Evolutionary conservation across 1,284 basidiomycete genomes (phyloP).

Genomic region (Cryptococcus sp.): DNA sequence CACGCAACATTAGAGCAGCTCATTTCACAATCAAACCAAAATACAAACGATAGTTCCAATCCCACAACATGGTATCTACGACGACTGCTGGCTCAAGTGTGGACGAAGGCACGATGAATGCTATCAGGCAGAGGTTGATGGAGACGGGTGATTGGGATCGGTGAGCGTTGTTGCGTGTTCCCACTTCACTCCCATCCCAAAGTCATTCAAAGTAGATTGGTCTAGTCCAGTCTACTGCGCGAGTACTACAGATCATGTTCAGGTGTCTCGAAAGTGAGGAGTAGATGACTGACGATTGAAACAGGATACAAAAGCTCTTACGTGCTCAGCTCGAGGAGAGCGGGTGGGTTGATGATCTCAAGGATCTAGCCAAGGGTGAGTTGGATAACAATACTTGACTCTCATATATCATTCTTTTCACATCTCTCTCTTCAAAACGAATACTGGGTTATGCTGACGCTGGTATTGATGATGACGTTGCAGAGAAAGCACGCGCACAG

Average conservation of each 20-base stretch:
- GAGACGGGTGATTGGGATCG: slow-evolving; percentile 51
- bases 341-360: slow-evolving; percentile 48
- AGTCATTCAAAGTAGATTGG: too few relatives aligned
- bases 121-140: slow-evolving; percentile 40
- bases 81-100: not conserved
- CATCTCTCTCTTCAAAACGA: not conserved
- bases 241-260: too few relatives aligned
- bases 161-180: slow-evolving; percentile 21
- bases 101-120: slow-evolving; percentile 36
- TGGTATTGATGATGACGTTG: not conserved
- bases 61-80: slow-evolving; percentile 15
- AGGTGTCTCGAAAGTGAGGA: too few relatives aligned
- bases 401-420: not conserved
- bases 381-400: not conserved
- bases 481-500: slow-evolving; percentile 42
- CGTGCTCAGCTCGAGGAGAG: slow-evolving; percentile 36
- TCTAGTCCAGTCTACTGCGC: too few relatives aligned
- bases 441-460: not conserved
- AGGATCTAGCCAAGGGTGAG: slow-evolving; percentile 48
- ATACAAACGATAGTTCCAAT: too few relatives aligned
- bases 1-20: too few relatives aligned
- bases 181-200: too few relatives aligned
- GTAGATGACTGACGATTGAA: too few relatives aligned
- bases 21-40: too few relatives aligned
- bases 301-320: slow-evolving; percentile 41